These are phyloP conservation scores for Lignosus rhinocerotis DNA, from an alignment of 1,284 basidiomycete species.

Conservation along the genomic window DNA sequence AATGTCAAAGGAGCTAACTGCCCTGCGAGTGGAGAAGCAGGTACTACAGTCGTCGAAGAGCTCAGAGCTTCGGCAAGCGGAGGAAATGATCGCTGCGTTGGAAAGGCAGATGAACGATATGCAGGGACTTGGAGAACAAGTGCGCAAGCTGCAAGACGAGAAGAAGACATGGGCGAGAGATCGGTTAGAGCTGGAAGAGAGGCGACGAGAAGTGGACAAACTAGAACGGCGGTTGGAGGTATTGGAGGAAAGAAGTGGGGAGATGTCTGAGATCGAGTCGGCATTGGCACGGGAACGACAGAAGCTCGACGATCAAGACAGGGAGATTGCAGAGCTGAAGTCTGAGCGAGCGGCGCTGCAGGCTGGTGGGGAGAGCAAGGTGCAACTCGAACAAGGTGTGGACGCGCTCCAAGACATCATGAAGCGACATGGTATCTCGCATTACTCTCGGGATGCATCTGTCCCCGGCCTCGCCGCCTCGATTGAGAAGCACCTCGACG, in stretches of 20 bases:
- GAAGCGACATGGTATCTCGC: conserved; percentile 53
- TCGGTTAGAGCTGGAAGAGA: conserved; percentile 44
- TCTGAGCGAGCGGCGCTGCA: conserved; percentile 57
- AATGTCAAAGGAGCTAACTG: conserved; percentile 58
- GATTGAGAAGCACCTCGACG: conserved; percentile 55
- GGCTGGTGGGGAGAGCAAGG: conserved; percentile 45
- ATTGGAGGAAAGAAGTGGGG: conserved; percentile 46
- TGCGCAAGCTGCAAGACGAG: conserved; percentile 51
- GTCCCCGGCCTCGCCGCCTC: conserved; percentile 52
- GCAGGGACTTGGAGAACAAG: conserved; percentile 51
- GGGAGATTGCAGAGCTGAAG: conserved; percentile 50
- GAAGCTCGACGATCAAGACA: conserved; percentile 45
- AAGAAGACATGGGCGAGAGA: conserved; percentile 58
- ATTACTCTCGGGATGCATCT: conserved; percentile 51
- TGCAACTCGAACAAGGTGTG: conserved; percentile 51
- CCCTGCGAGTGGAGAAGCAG: conserved; percentile 62
- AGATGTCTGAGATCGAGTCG: conserved; percentile 42
- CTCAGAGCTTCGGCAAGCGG: conserved; percentile 63
- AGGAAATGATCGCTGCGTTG: conserved; percentile 60
- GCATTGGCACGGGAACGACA: conserved; percentile 39
- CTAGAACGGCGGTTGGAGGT: conserved; percentile 46
- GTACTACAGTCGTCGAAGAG: conserved; percentile 61
- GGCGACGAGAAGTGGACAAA: conserved; percentile 44
- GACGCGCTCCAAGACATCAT: conserved; percentile 49
- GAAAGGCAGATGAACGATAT: conserved; percentile 63